Base-by-base conservation (phyloP, 768 basidiomycete species). In the Agrocybe praecox region DNA sequence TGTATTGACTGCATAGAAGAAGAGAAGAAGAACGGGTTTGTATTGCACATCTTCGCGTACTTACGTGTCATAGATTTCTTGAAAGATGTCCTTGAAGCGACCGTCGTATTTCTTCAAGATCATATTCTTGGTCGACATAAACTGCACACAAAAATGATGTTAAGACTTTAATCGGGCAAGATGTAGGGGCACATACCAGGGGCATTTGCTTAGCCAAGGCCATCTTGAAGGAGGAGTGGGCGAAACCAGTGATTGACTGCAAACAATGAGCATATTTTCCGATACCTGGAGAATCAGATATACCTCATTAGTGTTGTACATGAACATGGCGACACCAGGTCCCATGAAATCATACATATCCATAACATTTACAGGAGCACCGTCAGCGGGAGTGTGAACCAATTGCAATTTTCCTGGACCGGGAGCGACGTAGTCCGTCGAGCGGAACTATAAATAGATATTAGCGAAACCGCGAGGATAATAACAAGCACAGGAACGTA, bases 51-150 rank as follows among this genome's bases (percentile, higher is more conserved):
- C n/a, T 43, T 52, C 14, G 23, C 23, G 32, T 18, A 76, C 81
- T 52, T 55, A 84, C 80, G 77, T 66, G 7, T 96, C 92, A 71
- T 94, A 99, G 66, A 98, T 88, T 67, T 97, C 94, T 72, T 98
- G 88, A 88, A 99, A 97, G 69, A 96, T 95, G 67, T 99, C 97
- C 80, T 99, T 99, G 86, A 98, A 99, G 26, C 96, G 86, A 44
- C 97, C 97, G 67, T 98, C 97, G 72, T 99, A 99, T 70, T 89
- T 95, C 79, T 99, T 96, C 69, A 96, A 68, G 74, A 96, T 96
- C 21, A 94, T 96, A 76, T 96, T 98, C 80, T 99, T 98, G 42
- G 96, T 98, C 11, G 93, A 95, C 91, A 98, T 86, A 82, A 96
- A 98, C 86, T 92, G 51, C 19, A 22, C 46, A 19, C 14, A 40